Evolutionary conservation across 2,329 filamentous ascomycete species (phyloP).

Genomic region (Didymella sp.): DNA sequence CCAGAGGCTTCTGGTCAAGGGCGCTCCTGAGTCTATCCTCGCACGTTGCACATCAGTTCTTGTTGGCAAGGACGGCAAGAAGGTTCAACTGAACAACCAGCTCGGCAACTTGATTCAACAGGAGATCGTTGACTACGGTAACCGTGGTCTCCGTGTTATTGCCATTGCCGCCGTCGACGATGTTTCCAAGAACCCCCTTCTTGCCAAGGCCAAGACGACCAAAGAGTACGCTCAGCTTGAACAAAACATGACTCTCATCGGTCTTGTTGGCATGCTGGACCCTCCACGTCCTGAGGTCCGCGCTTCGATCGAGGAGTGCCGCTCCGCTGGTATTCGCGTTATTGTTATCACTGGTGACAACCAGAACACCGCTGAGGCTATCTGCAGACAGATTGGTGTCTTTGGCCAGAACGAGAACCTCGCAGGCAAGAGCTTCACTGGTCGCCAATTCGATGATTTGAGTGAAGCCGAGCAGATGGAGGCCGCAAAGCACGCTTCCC

Average conservation of each 20-base stretch:
- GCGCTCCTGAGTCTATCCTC: constrained; percentile 91
- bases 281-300: constrained; percentile 93
- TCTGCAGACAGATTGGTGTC: constrained; percentile 95
- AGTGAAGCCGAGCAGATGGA: constrained; percentile 79
- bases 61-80: constrained; percentile 78
- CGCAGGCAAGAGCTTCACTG: constrained; percentile 91
- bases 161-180: constrained; percentile 86
- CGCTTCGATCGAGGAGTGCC: constrained; percentile 84
- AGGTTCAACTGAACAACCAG: constrained; percentile 72
- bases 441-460: constrained; percentile 90
- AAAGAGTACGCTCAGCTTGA: constrained; percentile 86
- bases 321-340: constrained; percentile 90
- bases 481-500: constrained; percentile 82
- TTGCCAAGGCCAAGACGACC: constrained; percentile 79
- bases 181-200: constrained; percentile 71
- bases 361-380: constrained; percentile 95
- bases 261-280: constrained; percentile 95
- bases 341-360: constrained; percentile 99
- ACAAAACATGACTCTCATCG: constrained; percentile 92
- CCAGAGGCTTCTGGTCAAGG: constrained; percentile 91
- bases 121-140: constrained; percentile 89
- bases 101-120: constrained; percentile 74
- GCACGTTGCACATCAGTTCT: constrained; percentile 87
- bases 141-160: constrained; percentile 91
- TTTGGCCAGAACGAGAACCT: constrained; percentile 84